These are phyloP conservation scores for Cajanus cajan DNA, from an alignment of 306 rosid genomes.

Conservation along the genomic window DNA sequence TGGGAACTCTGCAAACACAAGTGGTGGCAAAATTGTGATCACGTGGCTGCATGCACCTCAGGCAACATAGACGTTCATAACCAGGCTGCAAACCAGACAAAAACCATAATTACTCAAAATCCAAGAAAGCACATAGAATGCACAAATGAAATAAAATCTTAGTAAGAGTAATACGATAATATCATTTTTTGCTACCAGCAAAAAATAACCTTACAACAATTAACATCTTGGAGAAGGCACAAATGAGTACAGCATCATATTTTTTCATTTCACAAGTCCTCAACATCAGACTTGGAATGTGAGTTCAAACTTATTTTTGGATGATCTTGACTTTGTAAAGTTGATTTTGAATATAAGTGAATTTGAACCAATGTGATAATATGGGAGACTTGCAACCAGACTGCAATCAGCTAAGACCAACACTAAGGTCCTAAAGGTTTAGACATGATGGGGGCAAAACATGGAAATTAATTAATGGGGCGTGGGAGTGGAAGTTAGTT, in stretches of 20 bases:
- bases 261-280: background rate
- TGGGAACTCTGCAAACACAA: constrained; percentile 86
- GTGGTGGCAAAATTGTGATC: constrained; percentile 93
- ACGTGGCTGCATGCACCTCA: constrained; percentile 89
- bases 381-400: background rate
- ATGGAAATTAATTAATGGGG: background rate
- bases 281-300: background rate
- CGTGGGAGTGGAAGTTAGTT: background rate
- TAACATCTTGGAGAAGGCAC: background rate
- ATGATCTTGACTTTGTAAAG: background rate
- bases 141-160: background rate
- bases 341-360: background rate
- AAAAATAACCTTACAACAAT: background rate
- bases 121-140: background rate
- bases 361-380: background rate
- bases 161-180: background rate
- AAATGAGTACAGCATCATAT: background rate
- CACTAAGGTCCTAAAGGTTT: background rate
- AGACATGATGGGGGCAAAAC: background rate
- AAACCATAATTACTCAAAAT: background rate
- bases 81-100: constrained; percentile 65
- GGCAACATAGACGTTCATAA: constrained; percentile 84
- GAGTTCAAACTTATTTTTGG: background rate
- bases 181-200: background rate
- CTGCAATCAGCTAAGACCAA: background rate